Conservation (phyloP, 2,329 filamentous ascomycete species). For the Pyricularia sp. region DNA sequence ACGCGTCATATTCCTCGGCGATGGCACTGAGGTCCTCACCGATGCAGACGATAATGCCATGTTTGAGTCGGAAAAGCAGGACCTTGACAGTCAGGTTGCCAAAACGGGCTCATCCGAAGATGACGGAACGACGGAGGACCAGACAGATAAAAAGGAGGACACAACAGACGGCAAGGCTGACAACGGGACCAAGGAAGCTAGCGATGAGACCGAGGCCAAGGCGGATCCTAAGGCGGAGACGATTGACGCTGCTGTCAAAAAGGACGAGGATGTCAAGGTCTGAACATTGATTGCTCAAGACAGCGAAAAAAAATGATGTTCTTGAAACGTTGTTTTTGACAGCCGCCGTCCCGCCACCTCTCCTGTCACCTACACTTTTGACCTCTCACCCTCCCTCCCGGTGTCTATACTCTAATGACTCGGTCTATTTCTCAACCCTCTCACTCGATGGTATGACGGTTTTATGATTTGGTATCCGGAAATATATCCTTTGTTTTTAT, state of each 20-base stretch:
- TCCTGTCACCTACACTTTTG: neutral
- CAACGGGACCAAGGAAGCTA: neutral
- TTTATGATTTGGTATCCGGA: constrained; percentile 1
- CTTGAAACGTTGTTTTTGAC: neutral
- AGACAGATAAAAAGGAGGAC: neutral
- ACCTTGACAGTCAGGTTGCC: constrained; percentile 70
- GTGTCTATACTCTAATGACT: neutral
- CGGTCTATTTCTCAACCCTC: neutral
- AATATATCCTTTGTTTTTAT: neutral
- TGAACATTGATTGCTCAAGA: neutral
- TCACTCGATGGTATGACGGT: neutral
- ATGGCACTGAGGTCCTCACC: constrained; percentile 84
- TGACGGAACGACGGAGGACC: constrained; percentile 5
- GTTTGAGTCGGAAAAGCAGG: constrained; percentile 87
- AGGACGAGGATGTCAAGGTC: neutral
- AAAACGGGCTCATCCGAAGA: constrained; percentile 34
- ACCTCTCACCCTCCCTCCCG: neutral
- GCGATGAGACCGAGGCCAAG: neutral
- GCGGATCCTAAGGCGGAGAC: neutral
- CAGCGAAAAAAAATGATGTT: neutral
- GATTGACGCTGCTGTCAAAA: constrained; percentile 2
- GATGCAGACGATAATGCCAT: constrained; percentile 64
- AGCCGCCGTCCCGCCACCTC: neutral
- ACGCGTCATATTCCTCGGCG: constrained; percentile 86
- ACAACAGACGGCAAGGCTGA: neutral